Conservation (phyloP, 768 basidiomycete species). For the Podaxis pistillaris region DNA sequence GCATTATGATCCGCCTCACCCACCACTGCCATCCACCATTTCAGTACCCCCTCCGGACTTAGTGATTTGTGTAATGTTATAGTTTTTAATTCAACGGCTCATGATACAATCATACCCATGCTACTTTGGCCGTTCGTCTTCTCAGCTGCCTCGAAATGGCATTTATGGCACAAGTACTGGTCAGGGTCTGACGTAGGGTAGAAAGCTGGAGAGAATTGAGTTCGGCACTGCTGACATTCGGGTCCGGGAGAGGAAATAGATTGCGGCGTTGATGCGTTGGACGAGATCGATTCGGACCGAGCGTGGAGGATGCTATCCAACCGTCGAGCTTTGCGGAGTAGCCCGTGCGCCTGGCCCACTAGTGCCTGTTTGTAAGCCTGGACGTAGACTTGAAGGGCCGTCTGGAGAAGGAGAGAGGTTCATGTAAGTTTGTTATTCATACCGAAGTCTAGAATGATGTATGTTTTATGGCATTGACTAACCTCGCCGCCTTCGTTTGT, state of each 20-base stretch:
- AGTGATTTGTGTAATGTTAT: constrained; percentile 13
- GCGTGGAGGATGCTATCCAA: constrained; percentile 70
- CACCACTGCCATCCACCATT: not conserved
- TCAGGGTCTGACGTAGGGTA: constrained; percentile 37
- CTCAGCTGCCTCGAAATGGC: constrained; percentile 39
- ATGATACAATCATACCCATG: constrained; percentile 36
- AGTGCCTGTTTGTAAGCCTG: constrained; percentile 81
- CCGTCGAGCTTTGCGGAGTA: constrained; percentile 86
- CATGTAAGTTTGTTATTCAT: not conserved
- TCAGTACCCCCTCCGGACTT: not conserved
- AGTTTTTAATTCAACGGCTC: constrained; percentile 23
- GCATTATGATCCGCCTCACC: constrained; percentile 20
- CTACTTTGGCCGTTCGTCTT: constrained; percentile 24
- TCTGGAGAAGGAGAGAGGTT: constrained; percentile 41
- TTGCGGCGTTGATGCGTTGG: constrained; percentile 20
- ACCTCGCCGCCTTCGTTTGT: constrained; percentile 82
- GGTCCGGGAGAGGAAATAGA: constrained; percentile 29
- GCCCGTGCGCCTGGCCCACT: constrained; percentile 71
- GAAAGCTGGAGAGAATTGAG: constrained; percentile 76
- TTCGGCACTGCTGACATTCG: constrained; percentile 60
- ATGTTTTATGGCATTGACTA: constrained; percentile 20
- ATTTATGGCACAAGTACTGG: constrained; percentile 45
- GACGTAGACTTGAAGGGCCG: constrained; percentile 86
- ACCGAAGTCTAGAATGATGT: not conserved
- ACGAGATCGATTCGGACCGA: constrained; percentile 33